These are phyloP conservation scores for Magnaporthiopsis incrustans DNA, from an alignment of 2,329 filamentous ascomycete species.

Conservation along the genomic window DNA sequence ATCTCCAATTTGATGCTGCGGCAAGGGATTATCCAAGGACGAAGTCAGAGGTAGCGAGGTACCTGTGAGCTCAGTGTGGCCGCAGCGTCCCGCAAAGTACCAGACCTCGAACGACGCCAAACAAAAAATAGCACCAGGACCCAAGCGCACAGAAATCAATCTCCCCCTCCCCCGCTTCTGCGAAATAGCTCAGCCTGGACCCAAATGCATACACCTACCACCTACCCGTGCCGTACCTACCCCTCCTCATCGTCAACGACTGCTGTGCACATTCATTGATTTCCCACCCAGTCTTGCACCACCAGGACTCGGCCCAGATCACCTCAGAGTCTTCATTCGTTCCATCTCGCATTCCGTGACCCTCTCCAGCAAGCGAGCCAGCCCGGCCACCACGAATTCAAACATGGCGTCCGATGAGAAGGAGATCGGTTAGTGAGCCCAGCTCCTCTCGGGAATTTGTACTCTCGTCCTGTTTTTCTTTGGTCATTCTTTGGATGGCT, in stretches of 20 bases:
- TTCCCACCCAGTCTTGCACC: not conserved
- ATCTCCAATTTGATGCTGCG: not conserved
- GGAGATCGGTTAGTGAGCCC: conserved; percentile 32
- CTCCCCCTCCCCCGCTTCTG: conserved; percentile 5
- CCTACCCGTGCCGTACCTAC: conserved; percentile 4
- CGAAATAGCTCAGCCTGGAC: conserved; percentile 4
- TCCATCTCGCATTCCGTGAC: not conserved
- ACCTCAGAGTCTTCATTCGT: not conserved
- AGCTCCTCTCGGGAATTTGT: not conserved
- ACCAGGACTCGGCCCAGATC: not conserved
- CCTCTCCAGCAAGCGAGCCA: not conserved
- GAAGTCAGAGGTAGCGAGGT: not conserved
- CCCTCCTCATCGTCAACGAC: not conserved
- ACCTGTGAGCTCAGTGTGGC: not conserved
- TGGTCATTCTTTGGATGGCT: conserved; percentile 5
- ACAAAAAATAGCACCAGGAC: not conserved
- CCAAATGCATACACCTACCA: not conserved
- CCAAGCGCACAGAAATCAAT: conserved; percentile 4
- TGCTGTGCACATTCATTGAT: not conserved
- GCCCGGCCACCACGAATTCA: not conserved
- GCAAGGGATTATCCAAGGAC: not conserved
- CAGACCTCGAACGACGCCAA: not conserved
- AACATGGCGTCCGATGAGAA: conserved; percentile 30
- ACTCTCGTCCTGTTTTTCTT: not conserved
- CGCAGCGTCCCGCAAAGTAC: not conserved